A percentile compares a stretch with the other conserved stretches of the same genome.
These are phyloP conservation scores for Rhizopogon roseolus DNA, from an alignment of 768 basidiomycete species.

Conservation along the genomic window DNA sequence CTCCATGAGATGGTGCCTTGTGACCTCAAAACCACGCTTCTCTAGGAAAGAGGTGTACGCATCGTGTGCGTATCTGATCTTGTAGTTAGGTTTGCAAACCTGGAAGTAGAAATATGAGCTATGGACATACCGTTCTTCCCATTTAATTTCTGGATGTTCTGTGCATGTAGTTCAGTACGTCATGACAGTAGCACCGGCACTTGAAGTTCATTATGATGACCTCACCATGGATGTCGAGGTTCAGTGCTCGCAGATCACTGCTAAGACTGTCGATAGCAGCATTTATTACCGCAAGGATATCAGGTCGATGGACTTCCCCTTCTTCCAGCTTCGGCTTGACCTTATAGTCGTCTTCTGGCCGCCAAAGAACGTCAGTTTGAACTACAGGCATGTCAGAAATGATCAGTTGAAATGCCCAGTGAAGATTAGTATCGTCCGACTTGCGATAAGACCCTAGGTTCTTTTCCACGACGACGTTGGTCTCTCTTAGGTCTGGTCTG, in stretches of 20 bases:
- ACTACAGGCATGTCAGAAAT: neutral
- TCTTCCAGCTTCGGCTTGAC: constrained; percentile 12
- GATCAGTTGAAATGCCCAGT: neutral
- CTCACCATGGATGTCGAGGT: constrained; percentile 66
- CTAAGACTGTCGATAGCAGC: constrained; percentile 42
- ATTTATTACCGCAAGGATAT: constrained; percentile 52
- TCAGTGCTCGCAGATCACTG: constrained; percentile 49
- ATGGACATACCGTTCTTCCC: constrained; percentile 49
- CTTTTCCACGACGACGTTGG: too few species aligned
- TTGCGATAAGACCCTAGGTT: too few species aligned
- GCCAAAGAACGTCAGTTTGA: constrained; percentile 29
- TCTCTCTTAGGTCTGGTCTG: too few species aligned
- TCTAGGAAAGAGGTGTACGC: constrained; percentile 62
- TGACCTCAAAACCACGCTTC: constrained; percentile 60
- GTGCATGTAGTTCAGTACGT: neutral
- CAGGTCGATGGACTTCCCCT: constrained; percentile 37
- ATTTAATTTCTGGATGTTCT: constrained; percentile 67
- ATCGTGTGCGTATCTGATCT: constrained; percentile 63
- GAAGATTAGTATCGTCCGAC: too few species aligned
- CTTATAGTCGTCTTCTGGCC: constrained; percentile 21
- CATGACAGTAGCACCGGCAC: neutral
- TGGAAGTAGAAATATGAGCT: neutral
- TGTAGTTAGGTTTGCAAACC: neutral
- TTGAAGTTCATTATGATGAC: too few species aligned
- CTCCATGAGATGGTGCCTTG: constrained; percentile 53